Conservation (phyloP, 257 asterid genomes). For the Nicotiana sylvestris region DNA sequence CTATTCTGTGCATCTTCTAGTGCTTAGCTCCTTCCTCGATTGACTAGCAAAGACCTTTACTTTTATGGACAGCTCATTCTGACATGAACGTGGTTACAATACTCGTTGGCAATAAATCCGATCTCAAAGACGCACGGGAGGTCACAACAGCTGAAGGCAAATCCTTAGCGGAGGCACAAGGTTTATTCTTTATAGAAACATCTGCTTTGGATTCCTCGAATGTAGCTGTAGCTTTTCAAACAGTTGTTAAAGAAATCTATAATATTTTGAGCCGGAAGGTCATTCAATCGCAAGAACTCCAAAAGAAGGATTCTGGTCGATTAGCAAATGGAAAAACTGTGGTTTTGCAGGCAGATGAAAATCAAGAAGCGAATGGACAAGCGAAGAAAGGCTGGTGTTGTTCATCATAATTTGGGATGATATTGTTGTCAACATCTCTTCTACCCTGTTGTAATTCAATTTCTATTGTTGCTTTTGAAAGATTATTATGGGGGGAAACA, state of each 20-base stretch:
- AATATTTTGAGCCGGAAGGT: slow-evolving; percentile 85
- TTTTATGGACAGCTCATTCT: slow-evolving; percentile 68
- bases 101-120: slow-evolving; percentile 89
- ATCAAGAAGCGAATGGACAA: slow-evolving; percentile 34
- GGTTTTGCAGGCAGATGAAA: slow-evolving; percentile 60
- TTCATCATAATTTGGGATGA: slow-evolving; percentile 34
- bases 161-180: slow-evolving; percentile 74
- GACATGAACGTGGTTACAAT: slow-evolving; percentile 96
- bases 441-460: slow-evolving; percentile 9
- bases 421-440: neutral
- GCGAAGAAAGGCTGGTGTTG: slow-evolving; percentile 57
- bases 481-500: neutral
- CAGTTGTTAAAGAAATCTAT: slow-evolving; percentile 77
- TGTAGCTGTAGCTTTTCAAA: slow-evolving; percentile 68
- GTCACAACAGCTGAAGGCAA: slow-evolving; percentile 86
- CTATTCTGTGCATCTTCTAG: neutral
- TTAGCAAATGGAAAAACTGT: slow-evolving; percentile 62
- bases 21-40: neutral
- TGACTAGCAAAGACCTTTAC: neutral
- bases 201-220: slow-evolving; percentile 94
- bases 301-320: slow-evolving; percentile 50
- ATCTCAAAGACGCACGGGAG: slow-evolving; percentile 86
- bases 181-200: slow-evolving; percentile 85
- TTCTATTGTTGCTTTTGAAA: slow-evolving; percentile 12
- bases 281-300: slow-evolving; percentile 89